These are phyloP conservation scores for Saccharomycopsis oosterbeekiorum DNA, from an alignment of 805 yeast genomes.

Conservation along the genomic window DNA sequence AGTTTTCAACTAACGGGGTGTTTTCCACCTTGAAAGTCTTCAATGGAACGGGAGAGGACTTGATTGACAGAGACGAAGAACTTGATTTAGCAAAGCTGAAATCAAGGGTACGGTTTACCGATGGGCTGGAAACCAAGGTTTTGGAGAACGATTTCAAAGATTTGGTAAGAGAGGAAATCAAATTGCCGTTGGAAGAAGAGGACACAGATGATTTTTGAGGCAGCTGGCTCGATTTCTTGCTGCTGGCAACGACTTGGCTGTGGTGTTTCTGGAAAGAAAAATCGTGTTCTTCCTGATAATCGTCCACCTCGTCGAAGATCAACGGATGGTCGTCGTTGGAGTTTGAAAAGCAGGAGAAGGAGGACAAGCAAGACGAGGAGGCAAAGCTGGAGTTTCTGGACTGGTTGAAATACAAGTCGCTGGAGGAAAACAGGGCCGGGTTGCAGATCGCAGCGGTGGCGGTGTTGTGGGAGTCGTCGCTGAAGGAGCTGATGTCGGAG, in stretches of 20 bases:
- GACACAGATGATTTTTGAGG: neutral
- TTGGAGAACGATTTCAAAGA: constrained; percentile 6
- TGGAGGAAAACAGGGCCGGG: neutral
- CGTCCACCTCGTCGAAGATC: neutral
- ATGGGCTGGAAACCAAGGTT: neutral
- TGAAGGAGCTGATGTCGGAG: constrained; percentile 9
- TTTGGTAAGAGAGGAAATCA: constrained; percentile 10
- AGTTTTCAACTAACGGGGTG: constrained; percentile 14
- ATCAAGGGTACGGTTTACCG: neutral
- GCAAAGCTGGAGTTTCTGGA: neutral
- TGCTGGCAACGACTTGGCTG: too few relatives aligned
- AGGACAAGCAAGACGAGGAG: constrained; percentile 9
- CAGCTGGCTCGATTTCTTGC: too few relatives aligned
- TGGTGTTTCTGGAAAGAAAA: neutral
- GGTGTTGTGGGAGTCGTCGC: neutral
- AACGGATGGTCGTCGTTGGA: constrained; percentile 14
- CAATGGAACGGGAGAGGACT: constrained; percentile 2
- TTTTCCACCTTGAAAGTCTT: constrained; percentile 13
- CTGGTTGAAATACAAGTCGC: neutral
- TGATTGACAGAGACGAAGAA: too few relatives aligned
- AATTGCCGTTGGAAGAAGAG: neutral
- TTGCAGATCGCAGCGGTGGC: too few relatives aligned
- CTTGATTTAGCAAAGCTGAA: neutral
- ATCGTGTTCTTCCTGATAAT: neutral
- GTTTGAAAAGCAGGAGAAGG: constrained; percentile 6